These are phyloP conservation scores for Xanthoconium stramineum DNA, from an alignment of 768 basidiomycete species.

Conservation along the genomic window DNA sequence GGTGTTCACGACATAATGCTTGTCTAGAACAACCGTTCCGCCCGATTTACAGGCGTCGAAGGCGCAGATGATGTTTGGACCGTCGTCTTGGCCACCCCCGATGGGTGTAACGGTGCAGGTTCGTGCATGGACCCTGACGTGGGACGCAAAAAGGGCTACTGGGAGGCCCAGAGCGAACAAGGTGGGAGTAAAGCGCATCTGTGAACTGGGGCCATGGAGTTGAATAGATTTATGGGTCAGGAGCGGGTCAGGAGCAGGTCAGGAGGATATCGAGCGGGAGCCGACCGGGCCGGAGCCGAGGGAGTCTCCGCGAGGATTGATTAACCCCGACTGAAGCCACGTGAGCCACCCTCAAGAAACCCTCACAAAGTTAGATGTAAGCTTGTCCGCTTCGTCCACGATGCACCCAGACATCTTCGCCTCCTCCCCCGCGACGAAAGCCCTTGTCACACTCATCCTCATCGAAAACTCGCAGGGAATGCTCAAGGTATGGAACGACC, in stretches of 20 bases:
- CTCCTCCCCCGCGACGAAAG: slow-evolving; percentile 14
- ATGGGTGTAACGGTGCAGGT: slow-evolving; percentile 30
- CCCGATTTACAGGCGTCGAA: slow-evolving; percentile 31
- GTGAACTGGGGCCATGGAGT: not conserved
- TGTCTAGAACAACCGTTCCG: slow-evolving; percentile 31
- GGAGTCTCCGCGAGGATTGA: slow-evolving; percentile 13
- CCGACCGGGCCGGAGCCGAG: not conserved
- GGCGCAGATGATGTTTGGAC: slow-evolving; percentile 33
- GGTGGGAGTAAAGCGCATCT: not conserved
- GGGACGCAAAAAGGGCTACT: not conserved
- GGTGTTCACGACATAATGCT: slow-evolving; percentile 37
- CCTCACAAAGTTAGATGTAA: not conserved
- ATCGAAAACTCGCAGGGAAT: slow-evolving; percentile 55
- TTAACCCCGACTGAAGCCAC: slow-evolving; percentile 22
- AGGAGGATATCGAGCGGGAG: not conserved
- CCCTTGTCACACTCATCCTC: slow-evolving; percentile 42
- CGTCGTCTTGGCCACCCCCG: slow-evolving; percentile 35
- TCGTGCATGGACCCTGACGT: slow-evolving; percentile 2
- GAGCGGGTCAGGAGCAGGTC: not conserved
- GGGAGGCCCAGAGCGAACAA: slow-evolving; percentile 1
- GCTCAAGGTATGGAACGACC: slow-evolving; percentile 44
- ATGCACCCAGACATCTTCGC: slow-evolving; percentile 21
- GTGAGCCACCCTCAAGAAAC: slow-evolving; percentile 8
- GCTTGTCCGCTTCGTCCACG: not conserved
- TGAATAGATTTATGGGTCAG: not conserved